Conservation (phyloP, 257 asterid species). For the Asclepias syriaca region DNA sequence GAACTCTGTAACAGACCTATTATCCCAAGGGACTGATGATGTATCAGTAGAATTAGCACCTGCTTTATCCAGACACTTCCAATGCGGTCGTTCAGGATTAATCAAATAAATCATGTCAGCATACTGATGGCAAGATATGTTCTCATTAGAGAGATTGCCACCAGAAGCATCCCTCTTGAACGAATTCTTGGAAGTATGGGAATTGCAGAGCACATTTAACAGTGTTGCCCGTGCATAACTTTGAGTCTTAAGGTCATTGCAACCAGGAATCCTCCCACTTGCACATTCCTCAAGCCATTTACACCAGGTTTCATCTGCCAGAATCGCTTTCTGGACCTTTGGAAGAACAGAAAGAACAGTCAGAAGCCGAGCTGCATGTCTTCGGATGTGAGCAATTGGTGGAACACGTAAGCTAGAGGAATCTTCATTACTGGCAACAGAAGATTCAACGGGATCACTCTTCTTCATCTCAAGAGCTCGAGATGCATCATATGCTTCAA, state of each 20-base stretch:
- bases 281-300: constrained; percentile 98
- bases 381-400: constrained; percentile 90
- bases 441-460: constrained; percentile 48
- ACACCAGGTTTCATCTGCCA: constrained; percentile 57
- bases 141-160: constrained; percentile 25
- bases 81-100: constrained; percentile 81
- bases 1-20: constrained; percentile 34
- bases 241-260: constrained; percentile 87
- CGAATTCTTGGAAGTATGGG: constrained; percentile 34
- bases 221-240: constrained; percentile 93
- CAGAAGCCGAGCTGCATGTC: constrained; percentile 92
- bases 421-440: constrained; percentile 33
- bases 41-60: constrained; percentile 25
- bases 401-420: constrained; percentile 83
- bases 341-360: constrained; percentile 80
- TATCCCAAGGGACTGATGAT: constrained; percentile 33
- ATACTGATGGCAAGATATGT: constrained; percentile 46
- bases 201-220: constrained; percentile 64
- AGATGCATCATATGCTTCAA: constrained; percentile 98
- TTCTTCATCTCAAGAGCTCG: constrained; percentile 69
- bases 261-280: constrained; percentile 66
- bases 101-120: constrained; percentile 81
- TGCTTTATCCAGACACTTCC: constrained; percentile 62
- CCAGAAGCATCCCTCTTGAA: constrained; percentile 35
- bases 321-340: constrained; percentile 65